These are phyloP conservation scores for Penicillium coffeae DNA, from an alignment of 495 filamentous ascomycete genomes.

Conservation along the genomic window DNA sequence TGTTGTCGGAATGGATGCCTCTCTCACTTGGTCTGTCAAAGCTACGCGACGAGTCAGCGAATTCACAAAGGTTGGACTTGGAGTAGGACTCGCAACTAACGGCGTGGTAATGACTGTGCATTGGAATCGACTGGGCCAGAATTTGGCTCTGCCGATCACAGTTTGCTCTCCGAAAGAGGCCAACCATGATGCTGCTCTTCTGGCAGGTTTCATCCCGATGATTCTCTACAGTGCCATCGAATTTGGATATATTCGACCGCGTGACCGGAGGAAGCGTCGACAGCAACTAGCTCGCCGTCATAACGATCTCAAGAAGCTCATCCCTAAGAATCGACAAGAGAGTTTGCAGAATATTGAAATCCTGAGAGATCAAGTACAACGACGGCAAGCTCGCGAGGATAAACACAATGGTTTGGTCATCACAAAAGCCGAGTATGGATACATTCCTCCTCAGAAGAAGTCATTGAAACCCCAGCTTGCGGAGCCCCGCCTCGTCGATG, in stretches of 20 bases:
- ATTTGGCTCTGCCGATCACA: conserved; percentile 36
- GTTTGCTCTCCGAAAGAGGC: conserved; percentile 35
- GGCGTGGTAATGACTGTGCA: conserved; percentile 38
- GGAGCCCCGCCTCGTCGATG: conserved; percentile 37
- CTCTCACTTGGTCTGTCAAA: conserved; percentile 34
- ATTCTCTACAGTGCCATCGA: conserved; percentile 48
- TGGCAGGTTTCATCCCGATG: conserved; percentile 46
- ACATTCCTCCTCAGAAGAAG: conserved; percentile 28
- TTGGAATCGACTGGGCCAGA: conserved; percentile 43
- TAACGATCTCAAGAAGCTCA: conserved; percentile 36
- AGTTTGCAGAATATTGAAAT: conserved; percentile 51
- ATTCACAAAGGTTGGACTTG: conserved; percentile 37
- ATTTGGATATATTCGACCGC: conserved; percentile 41
- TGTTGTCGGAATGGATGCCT: conserved; percentile 19
- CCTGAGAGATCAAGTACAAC: conserved; percentile 47
- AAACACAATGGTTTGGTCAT: conserved; percentile 37
- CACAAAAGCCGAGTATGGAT: conserved; percentile 41
- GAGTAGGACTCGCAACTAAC: conserved; percentile 30
- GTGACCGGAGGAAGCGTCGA: conserved; percentile 33
- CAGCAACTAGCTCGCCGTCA: conserved; percentile 34
- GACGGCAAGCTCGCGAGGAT: conserved; percentile 41
- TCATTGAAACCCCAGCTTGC: conserved; percentile 18
- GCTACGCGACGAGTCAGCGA: conserved; percentile 38
- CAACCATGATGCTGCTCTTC: conserved; percentile 31
- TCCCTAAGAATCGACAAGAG: conserved; percentile 42